Evolutionary conservation across 2,329 filamentous ascomycete genomes (phyloP).

Genomic region (Dactylellina drechsleri): DNA sequence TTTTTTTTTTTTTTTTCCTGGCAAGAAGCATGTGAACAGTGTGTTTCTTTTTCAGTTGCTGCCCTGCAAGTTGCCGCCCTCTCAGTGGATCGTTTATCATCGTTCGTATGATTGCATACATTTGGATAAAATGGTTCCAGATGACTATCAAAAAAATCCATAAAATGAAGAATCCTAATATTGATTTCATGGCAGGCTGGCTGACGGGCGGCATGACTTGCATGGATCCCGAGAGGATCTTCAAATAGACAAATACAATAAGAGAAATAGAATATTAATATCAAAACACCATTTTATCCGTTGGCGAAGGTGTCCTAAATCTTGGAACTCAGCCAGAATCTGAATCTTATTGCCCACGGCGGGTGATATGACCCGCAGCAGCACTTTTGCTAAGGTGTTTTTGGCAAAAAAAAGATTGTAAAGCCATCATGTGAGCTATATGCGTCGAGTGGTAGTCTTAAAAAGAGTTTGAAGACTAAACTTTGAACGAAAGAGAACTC

Average conservation of each 20-base stretch:
- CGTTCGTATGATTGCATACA: no score
- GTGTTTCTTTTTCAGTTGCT: conserved; percentile 4
- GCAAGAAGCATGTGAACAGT: conserved; percentile 20
- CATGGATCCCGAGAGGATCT: conserved; percentile 7
- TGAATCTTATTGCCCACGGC: conserved; percentile 8
- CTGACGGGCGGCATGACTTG: conserved; percentile 5
- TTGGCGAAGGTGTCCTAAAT: conserved; percentile 35
- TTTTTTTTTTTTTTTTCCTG: background rate
- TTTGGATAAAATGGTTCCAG: no score
- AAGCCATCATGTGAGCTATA: conserved; percentile 31
- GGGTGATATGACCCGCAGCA: conserved; percentile 45
- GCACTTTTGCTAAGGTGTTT: conserved; percentile 17
- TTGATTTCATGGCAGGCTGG: background rate
- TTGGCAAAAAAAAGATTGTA: conserved; percentile 11
- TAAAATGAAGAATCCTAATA: background rate
- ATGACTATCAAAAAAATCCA: background rate
- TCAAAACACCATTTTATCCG: conserved; percentile 28
- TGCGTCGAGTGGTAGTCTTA: conserved; percentile 11
- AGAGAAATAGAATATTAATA: background rate
- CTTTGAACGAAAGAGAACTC: background rate
- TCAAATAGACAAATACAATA: background rate
- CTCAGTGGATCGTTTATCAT: no score
- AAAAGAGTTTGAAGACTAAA: background rate
- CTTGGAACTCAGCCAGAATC: conserved; percentile 18
- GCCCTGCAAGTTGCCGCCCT: no score